These are phyloP conservation scores for Fusarium oligoseptatum DNA, from an alignment of 2,329 filamentous ascomycete species.

Conservation along the genomic window DNA sequence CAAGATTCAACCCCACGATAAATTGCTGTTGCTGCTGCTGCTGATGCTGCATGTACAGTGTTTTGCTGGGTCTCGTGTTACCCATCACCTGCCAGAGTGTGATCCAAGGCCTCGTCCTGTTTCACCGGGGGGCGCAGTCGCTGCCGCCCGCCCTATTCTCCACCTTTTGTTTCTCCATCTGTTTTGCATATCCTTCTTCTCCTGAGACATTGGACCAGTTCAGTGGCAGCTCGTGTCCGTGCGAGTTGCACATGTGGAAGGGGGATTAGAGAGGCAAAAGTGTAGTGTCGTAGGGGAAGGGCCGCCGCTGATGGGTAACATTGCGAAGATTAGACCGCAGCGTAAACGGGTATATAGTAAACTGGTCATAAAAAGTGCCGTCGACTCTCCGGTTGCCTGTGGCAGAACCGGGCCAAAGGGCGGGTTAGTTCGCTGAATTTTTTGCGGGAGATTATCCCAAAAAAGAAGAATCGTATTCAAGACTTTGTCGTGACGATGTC, in stretches of 20 bases:
- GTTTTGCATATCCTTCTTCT: constrained; percentile 19
- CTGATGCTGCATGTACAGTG: constrained; percentile 40
- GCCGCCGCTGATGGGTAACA: constrained; percentile 44
- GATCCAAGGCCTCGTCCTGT: constrained; percentile 41
- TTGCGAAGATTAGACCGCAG: constrained; percentile 48
- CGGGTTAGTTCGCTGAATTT: constrained; percentile 39
- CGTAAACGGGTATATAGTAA: constrained; percentile 50
- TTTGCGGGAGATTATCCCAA: constrained; percentile 23
- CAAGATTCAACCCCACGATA: constrained; percentile 40
- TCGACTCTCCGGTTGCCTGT: constrained; percentile 35
- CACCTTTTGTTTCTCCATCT: constrained; percentile 18
- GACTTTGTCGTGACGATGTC: constrained; percentile 38
- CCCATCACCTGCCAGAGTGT: constrained; percentile 44
- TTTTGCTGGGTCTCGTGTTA: constrained; percentile 37
- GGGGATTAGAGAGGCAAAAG: constrained; percentile 26
- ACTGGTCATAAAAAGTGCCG: constrained; percentile 45
- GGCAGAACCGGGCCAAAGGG: constrained; percentile 35
- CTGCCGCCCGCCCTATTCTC: constrained; percentile 29
- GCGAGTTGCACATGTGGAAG: constrained; percentile 16
- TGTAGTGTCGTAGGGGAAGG: constrained; percentile 27
- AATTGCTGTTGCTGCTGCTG: constrained; percentile 9
- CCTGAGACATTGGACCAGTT: constrained; percentile 36
- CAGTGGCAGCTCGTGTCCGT: constrained; percentile 35
- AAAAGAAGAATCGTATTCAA: constrained; percentile 35
- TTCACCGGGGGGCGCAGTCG: constrained; percentile 33